phyloP scores from a whole-genome alignment of 768 basidiomycete genomes.

The Mycena indigotica region DNA sequence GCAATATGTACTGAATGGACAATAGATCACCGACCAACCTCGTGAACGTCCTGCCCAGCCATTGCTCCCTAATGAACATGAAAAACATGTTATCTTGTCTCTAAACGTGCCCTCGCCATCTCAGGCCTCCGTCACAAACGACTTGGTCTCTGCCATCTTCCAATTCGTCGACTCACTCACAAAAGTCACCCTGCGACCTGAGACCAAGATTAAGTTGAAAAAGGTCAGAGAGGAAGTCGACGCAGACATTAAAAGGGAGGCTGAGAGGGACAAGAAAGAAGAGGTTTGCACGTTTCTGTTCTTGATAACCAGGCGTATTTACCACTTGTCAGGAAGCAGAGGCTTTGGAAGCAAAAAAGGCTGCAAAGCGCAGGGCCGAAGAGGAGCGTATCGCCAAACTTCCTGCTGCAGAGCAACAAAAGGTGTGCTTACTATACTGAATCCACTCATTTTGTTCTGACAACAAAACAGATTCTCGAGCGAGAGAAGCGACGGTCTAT shows the following conservation, averaged over 20 bases:
- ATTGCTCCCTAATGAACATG: constrained; percentile 50
- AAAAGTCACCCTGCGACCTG: constrained; percentile 68
- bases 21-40: constrained; percentile 83
- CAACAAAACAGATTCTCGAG: constrained; percentile 54
- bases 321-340: constrained; percentile 33
- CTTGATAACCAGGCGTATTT: constrained; percentile 3
- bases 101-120: constrained; percentile 56
- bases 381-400: constrained; percentile 73
- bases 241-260: constrained; percentile 67
- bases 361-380: constrained; percentile 72
- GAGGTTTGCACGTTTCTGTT: constrained; percentile 45
- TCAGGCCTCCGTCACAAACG: constrained; percentile 50
- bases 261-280: constrained; percentile 67
- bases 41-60: constrained; percentile 62
- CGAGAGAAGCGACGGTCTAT: constrained; percentile 75
- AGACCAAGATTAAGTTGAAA: constrained; percentile 77
- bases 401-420: constrained; percentile 80
- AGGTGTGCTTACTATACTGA: constrained; percentile 45
- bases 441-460: constrained; percentile 1
- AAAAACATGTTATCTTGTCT: constrained; percentile 77
- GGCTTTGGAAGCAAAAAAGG: constrained; percentile 67
- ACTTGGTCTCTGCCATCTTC: constrained; percentile 70
- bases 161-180: constrained; percentile 71
- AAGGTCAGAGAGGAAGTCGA: constrained; percentile 74
- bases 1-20: too few species aligned